Conservation (phyloP, 495 filamentous ascomycete genomes). For the Jackrogersella multiformis region DNA sequence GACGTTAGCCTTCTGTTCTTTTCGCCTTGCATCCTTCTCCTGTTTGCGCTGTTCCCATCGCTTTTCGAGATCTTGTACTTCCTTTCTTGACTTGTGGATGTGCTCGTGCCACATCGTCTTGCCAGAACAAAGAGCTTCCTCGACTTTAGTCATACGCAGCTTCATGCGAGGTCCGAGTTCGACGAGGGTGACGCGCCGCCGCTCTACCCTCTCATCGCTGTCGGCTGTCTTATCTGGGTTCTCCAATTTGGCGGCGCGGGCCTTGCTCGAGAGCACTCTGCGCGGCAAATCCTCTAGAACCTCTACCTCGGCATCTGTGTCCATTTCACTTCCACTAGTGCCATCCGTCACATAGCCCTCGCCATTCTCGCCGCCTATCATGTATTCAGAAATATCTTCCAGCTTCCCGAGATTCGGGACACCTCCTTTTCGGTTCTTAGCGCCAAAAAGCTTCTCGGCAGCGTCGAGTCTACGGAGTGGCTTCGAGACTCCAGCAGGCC, state of each 20-base stretch:
- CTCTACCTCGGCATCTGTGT: slow-evolving; percentile 96
- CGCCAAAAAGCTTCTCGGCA: slow-evolving; percentile 74
- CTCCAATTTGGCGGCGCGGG: slow-evolving; percentile 55
- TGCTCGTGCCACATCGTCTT: slow-evolving; percentile 98
- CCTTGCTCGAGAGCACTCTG: slow-evolving; percentile 71
- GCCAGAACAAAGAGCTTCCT: slow-evolving; percentile 90
- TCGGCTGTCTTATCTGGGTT: slow-evolving; percentile 45
- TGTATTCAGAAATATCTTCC: slow-evolving; percentile 93
- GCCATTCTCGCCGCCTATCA: slow-evolving; percentile 80
- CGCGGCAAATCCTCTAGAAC: slow-evolving; percentile 77
- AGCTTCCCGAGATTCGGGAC: slow-evolving; percentile 91
- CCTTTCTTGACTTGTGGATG: slow-evolving; percentile 80
- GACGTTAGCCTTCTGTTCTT: slow-evolving; percentile 84
- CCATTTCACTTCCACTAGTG: slow-evolving; percentile 89
- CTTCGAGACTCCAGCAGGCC: slow-evolving; percentile 81
- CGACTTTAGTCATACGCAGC: slow-evolving; percentile 91
- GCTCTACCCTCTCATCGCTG: slow-evolving; percentile 65
- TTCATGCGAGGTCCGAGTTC: slow-evolving; percentile 92
- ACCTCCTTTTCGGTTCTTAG: slow-evolving; percentile 70
- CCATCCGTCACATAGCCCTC: slow-evolving; percentile 82
- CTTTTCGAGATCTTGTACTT: slow-evolving; percentile 78
- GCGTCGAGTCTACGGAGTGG: slow-evolving; percentile 83
- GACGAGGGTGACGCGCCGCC: slow-evolving; percentile 86
- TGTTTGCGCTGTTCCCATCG: slow-evolving; percentile 79
- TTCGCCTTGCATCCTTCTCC: slow-evolving; percentile 83